Evolutionary conservation across 495 filamentous ascomycete species (phyloP).

Genomic region (Annulohypoxylon bovei): DNA sequence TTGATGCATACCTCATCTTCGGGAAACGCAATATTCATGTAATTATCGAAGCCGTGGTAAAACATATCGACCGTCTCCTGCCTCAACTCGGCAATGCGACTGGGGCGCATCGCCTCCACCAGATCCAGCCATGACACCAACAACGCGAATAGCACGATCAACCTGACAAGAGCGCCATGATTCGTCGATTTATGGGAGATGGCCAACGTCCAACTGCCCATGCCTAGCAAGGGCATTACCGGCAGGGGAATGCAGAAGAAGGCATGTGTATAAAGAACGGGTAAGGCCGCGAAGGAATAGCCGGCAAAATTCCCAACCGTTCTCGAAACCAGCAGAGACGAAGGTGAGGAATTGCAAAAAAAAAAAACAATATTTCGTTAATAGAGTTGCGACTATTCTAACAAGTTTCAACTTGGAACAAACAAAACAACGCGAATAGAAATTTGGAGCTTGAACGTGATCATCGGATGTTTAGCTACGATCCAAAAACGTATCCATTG

Average conservation of each 20-base stretch:
- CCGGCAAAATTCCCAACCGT: constrained; percentile 13
- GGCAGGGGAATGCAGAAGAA: constrained; percentile 43
- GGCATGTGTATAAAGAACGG: constrained; percentile 47
- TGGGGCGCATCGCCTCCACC: constrained; percentile 61
- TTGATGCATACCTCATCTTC: constrained; percentile 81
- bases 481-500: not conserved
- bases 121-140: constrained; percentile 48
- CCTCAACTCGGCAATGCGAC: constrained; percentile 60
- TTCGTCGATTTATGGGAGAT: constrained; percentile 34
- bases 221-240: constrained; percentile 59
- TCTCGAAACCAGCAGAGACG: constrained; percentile 20
- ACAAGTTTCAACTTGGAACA: constrained; percentile 7
- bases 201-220: constrained; percentile 46
- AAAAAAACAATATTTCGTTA: not conserved
- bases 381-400: not conserved
- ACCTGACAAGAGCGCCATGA: constrained; percentile 26
- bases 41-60: constrained; percentile 96
- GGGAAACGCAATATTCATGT: constrained; percentile 92
- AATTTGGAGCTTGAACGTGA: constrained; percentile 6
- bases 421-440: constrained; percentile 19
- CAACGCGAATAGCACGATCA: constrained; percentile 32
- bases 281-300: constrained; percentile 15
- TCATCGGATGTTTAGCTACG: constrained; percentile 12
- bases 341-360: not conserved
- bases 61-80: constrained; percentile 91